Conservation (phyloP, 83 land plant genomes). For the Picea mariana region DNA sequence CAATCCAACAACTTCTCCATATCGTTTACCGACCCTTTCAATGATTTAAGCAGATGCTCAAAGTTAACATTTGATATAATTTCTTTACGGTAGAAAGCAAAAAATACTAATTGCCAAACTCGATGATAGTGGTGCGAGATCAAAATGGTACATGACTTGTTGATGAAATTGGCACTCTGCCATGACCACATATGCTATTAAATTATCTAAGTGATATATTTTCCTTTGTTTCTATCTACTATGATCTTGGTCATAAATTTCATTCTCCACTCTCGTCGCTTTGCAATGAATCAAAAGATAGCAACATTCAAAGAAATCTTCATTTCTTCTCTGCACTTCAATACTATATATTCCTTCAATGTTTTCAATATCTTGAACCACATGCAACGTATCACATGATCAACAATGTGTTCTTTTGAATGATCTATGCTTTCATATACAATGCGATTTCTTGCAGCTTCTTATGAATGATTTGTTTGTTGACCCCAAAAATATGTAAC, state of each 20-base stretch:
- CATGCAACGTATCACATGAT: background rate
- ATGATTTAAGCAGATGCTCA: conserved; percentile 8
- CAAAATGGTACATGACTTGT: conserved; percentile 6
- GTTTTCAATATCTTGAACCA: background rate
- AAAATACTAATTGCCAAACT: background rate
- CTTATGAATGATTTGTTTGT: background rate
- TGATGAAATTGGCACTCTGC: background rate
- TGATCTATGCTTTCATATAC: background rate
- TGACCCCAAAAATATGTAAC: background rate
- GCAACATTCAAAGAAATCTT: background rate
- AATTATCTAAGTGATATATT: conserved; percentile 4
- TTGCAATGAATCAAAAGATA: background rate
- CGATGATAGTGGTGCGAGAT: conserved; percentile 10
- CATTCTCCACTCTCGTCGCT: background rate
- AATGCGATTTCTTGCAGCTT: background rate
- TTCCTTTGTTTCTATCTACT: conserved; percentile 1
- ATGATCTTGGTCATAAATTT: background rate
- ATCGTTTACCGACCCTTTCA: too few relatives aligned
- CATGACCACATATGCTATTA: conserved; percentile 3
- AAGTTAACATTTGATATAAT: background rate
- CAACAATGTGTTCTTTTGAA: background rate
- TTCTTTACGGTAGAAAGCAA: background rate
- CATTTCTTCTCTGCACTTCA: background rate
- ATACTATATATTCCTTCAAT: background rate
- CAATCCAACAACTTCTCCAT: conserved; percentile 10